Evolutionary conservation across 495 filamentous ascomycete genomes (phyloP).

Genomic region (Penicillium ochrochloron): DNA sequence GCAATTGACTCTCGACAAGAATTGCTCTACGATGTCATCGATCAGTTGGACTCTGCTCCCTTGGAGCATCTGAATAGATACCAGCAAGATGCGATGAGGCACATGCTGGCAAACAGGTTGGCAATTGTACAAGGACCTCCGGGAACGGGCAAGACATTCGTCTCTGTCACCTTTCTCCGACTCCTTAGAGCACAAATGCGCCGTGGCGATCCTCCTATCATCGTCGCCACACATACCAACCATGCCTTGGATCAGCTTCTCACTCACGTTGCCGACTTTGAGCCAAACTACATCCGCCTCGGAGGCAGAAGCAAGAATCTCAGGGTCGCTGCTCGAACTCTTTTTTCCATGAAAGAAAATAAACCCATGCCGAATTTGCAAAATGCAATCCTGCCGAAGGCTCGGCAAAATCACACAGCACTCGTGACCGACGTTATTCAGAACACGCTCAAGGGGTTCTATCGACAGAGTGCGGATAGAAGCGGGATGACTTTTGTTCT

Average conservation of each 20-base stretch:
- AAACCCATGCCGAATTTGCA: not conserved
- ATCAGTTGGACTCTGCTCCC: conserved; percentile 52
- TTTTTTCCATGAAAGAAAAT: conserved; percentile 61
- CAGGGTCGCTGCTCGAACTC: conserved; percentile 66
- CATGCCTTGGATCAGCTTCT: conserved; percentile 91
- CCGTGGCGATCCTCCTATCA: conserved; percentile 68
- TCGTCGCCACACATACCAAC: conserved; percentile 87
- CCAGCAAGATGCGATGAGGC: conserved; percentile 68
- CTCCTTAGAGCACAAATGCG: conserved; percentile 66
- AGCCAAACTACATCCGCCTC: conserved; percentile 72
- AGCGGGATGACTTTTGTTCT: conserved; percentile 44
- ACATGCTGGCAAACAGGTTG: conserved; percentile 73
- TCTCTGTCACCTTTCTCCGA: conserved; percentile 72
- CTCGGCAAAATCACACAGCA: conserved; percentile 40
- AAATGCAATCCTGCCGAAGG: conserved; percentile 37
- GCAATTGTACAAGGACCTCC: conserved; percentile 90
- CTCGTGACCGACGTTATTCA: conserved; percentile 2
- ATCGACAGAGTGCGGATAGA: conserved; percentile 27
- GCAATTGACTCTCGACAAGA: conserved; percentile 22
- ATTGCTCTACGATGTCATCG: conserved; percentile 47
- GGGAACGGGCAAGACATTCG: conserved; percentile 86
- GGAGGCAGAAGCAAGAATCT: conserved; percentile 75
- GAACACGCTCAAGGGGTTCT: conserved; percentile 46
- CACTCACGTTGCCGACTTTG: conserved; percentile 64
- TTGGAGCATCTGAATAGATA: conserved; percentile 66